Conservation (phyloP, 2,329 filamentous ascomycete genomes). For the Epichloe sibirici region DNA sequence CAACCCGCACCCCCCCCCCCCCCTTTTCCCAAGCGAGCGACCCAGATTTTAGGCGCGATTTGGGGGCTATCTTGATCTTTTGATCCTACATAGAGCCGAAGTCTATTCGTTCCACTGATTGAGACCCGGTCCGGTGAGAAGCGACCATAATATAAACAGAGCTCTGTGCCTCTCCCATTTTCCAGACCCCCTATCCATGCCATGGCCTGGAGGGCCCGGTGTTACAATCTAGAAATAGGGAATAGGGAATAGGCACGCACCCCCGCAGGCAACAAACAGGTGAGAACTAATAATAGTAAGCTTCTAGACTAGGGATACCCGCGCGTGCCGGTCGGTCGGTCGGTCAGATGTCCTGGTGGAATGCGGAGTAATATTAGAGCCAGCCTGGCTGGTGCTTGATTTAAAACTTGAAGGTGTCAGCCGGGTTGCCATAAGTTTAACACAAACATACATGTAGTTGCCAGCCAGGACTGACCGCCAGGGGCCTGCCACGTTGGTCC, state of each 20-base stretch:
- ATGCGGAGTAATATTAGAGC: too few species aligned
- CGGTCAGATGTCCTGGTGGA: too few species aligned
- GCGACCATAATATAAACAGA: neutral
- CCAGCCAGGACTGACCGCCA: neutral
- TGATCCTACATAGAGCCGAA: neutral
- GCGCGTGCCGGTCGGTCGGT: too few species aligned
- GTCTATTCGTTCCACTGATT: neutral
- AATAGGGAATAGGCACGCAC: too few species aligned
- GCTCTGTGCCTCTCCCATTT: neutral
- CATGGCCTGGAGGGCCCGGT: neutral
- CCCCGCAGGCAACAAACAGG: neutral
- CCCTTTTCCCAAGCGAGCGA: neutral
- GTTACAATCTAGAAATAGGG: neutral
- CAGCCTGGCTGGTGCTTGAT: too few species aligned
- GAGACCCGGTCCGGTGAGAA: neutral
- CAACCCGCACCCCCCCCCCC: neutral
- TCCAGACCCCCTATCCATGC: too few species aligned
- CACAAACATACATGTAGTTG: too few species aligned
- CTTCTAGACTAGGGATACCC: too few species aligned
- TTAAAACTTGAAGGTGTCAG: too few species aligned
- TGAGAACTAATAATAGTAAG: too few species aligned
- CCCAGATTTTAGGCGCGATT: neutral
- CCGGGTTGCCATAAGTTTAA: too few species aligned
- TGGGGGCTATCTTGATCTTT: slow-evolving; percentile 1
- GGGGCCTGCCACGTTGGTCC: neutral